Evolutionary conservation across 1,284 basidiomycete species (phyloP), one percentile per base, ranked within the genome.

Genomic region (Puccinia triticina): DNA sequence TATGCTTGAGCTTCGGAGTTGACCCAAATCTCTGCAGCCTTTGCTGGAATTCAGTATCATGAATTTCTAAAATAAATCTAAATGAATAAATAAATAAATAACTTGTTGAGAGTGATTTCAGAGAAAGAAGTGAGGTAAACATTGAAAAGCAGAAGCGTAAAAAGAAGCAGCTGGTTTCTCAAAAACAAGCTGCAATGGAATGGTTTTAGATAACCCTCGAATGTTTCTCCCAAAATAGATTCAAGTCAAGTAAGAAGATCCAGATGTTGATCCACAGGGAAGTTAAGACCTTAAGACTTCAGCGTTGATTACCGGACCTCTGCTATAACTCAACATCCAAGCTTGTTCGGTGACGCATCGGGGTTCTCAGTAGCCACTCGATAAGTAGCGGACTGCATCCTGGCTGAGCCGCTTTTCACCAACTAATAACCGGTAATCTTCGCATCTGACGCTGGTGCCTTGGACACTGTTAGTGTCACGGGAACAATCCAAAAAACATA

Each of bases 381-480:
- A 1, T 11, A 77, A 43, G 64, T 55, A 79, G 14, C 53, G 16
- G 48, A 79, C 66, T 37, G 66, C 77, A 57, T 67, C 64, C n/a
- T 26, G 64, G 67, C 77, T 79, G 21, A 79, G 64, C 2, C 50
- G 37, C 23, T 71, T 4, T 23, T 79, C 46, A 26, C 77, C 77
- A 23, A 79, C 43, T n/a, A 79, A 40, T 43, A 79, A 79, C 32
- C 77, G 43, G 48, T 71, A 79, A 40, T 79, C 77, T 79, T 79
- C 77, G 46, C 61, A 79, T 26, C 29, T 69, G 26, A 79, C 53
- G 16, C 37, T 46, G 16, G 77, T 67, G 12, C 66, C 66, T 43
- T 55, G 50, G 72, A 57, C 53, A 40, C 53, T 74, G 48, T 37
- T n/a, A 40, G 11, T 32, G 32, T n/a, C 18, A 64, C 48, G n/a